Base-by-base conservation (phyloP, 805 yeast genomes). In the Candida sphagnicola region DNA sequence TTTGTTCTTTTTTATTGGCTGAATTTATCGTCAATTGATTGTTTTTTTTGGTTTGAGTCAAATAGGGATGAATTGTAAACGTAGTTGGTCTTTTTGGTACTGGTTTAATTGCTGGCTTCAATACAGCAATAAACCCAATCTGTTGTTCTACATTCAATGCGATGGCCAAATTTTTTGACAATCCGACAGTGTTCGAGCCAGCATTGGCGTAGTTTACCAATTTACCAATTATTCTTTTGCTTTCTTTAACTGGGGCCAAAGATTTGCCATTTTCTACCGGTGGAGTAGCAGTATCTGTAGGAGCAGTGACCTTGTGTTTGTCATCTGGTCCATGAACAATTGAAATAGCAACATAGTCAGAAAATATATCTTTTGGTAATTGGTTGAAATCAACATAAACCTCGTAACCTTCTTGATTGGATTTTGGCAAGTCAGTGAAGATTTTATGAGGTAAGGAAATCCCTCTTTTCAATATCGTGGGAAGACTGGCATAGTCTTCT, bases 21-120 rank as follows among this genome's bases (percentile, higher is more conserved):
- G 61, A 50, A 41, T 56, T 53, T 14, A 66, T 50, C 25, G 51
- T 62, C 14, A 61, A 48, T 37, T 49, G 56, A 10, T 48, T 55
- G 3, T 38, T 46, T 18, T 63, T 53, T 35, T 67, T 65, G 1
- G 73, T 58, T 28, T 63, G 70, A 0, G 77, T 68, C 15, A 70
- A 67, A 40, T 69, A 77, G 3, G 86, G 87, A 46, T 77, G 82
- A 4, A 85, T 46, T 0, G 67, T 56, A 12, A 80, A 51, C 0
- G 66, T 51, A 1, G 67, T 45, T 1, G 81, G 73, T 31, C 50
- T 45, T 42, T 58, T 65, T 4, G 55, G 43, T 5, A 72, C 65
- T 18, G 52, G 58, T 4, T 53, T 59, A 3, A 58, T 42, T 0
- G 79, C 66, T 8, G 73, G 61, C 46, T 77, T 79, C 6, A 87